Conservation (phyloP, 257 asterid genomes). For the Jacaranda mimosifolia region DNA sequence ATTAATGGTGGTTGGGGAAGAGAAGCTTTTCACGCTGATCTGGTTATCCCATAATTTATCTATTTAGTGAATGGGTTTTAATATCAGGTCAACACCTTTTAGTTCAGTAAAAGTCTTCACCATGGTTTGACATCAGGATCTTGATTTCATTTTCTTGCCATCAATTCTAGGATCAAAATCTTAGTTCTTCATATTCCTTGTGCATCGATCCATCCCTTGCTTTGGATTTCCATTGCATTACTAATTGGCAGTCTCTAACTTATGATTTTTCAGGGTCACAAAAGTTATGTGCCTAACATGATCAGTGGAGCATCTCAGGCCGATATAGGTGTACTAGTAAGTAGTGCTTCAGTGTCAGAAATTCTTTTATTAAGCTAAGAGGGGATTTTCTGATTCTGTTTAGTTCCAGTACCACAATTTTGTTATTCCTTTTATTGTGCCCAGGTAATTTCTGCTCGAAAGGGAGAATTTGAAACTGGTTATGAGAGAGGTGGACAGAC, state of each 20-base stretch:
- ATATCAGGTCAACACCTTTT: neutral
- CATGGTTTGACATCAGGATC: neutral
- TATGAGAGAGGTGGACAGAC: slow-evolving; percentile 99
- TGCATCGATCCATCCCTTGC: neutral
- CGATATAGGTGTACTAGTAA: slow-evolving; percentile 91
- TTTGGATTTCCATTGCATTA: neutral
- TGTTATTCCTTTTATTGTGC: neutral
- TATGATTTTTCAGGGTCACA: slow-evolving; percentile 75
- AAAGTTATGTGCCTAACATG: slow-evolving; percentile 98
- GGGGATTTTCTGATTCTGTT: slow-evolving; percentile 4
- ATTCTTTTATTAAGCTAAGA: neutral
- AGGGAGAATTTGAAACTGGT: slow-evolving; percentile 98
- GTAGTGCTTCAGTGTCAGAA: slow-evolving; percentile 20
- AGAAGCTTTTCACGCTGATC: neutral
- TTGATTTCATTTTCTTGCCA: neutral
- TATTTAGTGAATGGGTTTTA: neutral
- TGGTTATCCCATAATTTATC: neutral
- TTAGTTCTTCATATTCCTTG: neutral
- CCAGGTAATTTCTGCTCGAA: slow-evolving; percentile 95
- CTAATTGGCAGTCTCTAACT: neutral
- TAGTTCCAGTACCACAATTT: neutral
- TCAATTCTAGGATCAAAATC: neutral
- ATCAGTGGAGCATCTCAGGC: slow-evolving; percentile 99
- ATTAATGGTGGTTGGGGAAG: neutral
- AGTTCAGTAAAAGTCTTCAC: neutral